Conservation (phyloP, 2,329 filamentous ascomycete genomes). For the Fusarium agapanthi region DNA sequence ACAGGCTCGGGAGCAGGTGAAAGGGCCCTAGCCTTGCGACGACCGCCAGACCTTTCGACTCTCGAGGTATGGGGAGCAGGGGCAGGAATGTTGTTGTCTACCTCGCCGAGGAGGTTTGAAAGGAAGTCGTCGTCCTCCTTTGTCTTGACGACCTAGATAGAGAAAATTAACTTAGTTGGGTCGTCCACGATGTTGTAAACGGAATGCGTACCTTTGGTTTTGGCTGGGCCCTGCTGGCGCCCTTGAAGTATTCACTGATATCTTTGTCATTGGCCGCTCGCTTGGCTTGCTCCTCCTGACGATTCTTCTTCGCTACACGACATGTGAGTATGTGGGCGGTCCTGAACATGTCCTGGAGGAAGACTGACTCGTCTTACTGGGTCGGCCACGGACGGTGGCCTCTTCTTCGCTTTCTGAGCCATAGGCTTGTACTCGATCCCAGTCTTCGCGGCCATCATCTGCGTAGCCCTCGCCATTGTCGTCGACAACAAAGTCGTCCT, state of each 20-base stretch:
- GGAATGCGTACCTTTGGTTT: conserved; percentile 77
- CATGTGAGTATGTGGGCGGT: neutral
- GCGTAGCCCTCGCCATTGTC: conserved; percentile 98
- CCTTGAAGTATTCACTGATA: conserved; percentile 95
- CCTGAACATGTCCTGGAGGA: neutral
- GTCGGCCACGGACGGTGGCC: conserved; percentile 53
- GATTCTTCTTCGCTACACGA: conserved; percentile 78
- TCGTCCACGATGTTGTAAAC: neutral
- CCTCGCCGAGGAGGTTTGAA: conserved; percentile 82
- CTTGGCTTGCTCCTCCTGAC: conserved; percentile 85
- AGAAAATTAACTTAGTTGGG: conserved; percentile 21
- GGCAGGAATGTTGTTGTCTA: conserved; percentile 76
- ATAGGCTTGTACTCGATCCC: conserved; percentile 77
- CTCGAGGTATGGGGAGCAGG: conserved; percentile 65
- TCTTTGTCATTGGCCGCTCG: conserved; percentile 88
- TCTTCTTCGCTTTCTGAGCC: conserved; percentile 76
- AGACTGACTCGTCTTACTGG: conserved; percentile 60
- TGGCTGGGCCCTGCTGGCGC: conserved; percentile 68
- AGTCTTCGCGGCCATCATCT: conserved; percentile 94
- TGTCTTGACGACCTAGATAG: conserved; percentile 73
- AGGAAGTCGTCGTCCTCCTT: conserved; percentile 92
- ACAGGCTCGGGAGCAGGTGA: conserved; percentile 73
- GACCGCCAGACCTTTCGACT: conserved; percentile 76
- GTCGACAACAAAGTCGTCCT: conserved; percentile 98
- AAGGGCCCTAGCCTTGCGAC: conserved; percentile 80